Percentiles rank a stretch among this genome's conserved stretches.
Conservation (phyloP, 2,329 filamentous ascomycete species). For the Botrytis hyacinthi region DNA sequence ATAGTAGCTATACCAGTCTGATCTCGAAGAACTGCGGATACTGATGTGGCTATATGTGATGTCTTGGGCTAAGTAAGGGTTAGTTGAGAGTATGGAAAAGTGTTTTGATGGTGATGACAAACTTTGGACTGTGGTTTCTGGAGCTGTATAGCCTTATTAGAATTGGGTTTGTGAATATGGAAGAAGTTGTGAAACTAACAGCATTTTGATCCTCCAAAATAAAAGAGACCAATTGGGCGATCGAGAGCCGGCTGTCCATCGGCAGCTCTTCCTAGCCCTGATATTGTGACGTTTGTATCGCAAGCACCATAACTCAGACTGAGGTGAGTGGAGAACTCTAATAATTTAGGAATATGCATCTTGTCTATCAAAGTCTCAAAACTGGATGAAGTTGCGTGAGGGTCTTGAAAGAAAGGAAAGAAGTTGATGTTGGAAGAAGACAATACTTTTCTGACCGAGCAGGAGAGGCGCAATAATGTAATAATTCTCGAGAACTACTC, state of each 20-base stretch:
- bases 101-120: neutral
- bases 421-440: neutral
- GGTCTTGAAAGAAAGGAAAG: neutral
- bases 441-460: neutral
- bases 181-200: neutral
- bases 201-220: slow-evolving; percentile 11
- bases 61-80: neutral
- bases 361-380: neutral
- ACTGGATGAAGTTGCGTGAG: too few relatives aligned
- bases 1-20: slow-evolving; percentile 13
- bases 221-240: slow-evolving; percentile 5
- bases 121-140: neutral
- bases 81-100: neutral
- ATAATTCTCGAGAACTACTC: neutral
- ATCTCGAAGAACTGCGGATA: neutral
- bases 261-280: neutral
- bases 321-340: neutral
- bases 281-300: slow-evolving; percentile 16
- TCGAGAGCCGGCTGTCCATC: slow-evolving; percentile 5
- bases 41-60: slow-evolving; percentile 11
- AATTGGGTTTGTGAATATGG: too few relatives aligned
- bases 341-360: slow-evolving; percentile 1
- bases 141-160: neutral
- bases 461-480: slow-evolving; percentile 4
- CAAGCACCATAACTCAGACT: slow-evolving; percentile 1